phyloP scores from a whole-genome alignment of 1,284 basidiomycete species.

The Gymnopus androsaceus region DNA sequence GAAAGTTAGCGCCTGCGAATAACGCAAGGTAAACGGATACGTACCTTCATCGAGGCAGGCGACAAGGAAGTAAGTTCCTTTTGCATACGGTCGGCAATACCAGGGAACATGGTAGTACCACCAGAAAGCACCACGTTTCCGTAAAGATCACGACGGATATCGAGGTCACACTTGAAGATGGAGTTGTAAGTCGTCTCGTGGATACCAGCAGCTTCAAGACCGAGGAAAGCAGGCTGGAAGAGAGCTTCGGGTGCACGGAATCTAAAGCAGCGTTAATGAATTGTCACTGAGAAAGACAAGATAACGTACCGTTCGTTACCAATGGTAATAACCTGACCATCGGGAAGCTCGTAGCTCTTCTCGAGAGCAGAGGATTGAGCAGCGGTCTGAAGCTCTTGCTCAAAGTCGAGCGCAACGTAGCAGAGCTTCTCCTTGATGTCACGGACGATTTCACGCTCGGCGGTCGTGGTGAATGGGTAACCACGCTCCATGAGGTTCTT shows the following conservation, averaged over 20 bases:
- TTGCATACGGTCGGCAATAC: conserved; percentile 84
- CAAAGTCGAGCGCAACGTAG: conserved; percentile 86
- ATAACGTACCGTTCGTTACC: conserved; percentile 73
- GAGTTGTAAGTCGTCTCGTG: conserved; percentile 86
- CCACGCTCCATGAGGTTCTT: conserved; percentile 83
- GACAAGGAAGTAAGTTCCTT: conserved; percentile 77
- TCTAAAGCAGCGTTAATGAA: conserved; percentile 3
- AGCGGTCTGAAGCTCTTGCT: conserved; percentile 83
- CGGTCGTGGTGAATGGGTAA: conserved; percentile 80
- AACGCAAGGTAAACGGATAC: conserved; percentile 28
- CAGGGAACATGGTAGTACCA: conserved; percentile 87
- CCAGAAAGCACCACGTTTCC: conserved; percentile 84
- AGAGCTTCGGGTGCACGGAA: conserved; percentile 55
- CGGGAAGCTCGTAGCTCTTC: conserved; percentile 85
- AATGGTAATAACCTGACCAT: conserved; percentile 85
- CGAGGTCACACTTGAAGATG: conserved; percentile 57
- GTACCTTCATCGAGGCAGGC: conserved; percentile 68
- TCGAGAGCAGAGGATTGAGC: conserved; percentile 77
- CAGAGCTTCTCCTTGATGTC: conserved; percentile 91
- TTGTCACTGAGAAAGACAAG: background rate
- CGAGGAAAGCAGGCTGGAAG: conserved; percentile 81
- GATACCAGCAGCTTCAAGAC: conserved; percentile 78
- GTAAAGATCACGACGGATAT: conserved; percentile 76
- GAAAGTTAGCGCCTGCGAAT: conserved; percentile 38
- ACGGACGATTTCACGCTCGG: conserved; percentile 82